Evolutionary conservation across 108 stramenopile species (phyloP).

Genomic region (Skeletonema tropicum): DNA sequence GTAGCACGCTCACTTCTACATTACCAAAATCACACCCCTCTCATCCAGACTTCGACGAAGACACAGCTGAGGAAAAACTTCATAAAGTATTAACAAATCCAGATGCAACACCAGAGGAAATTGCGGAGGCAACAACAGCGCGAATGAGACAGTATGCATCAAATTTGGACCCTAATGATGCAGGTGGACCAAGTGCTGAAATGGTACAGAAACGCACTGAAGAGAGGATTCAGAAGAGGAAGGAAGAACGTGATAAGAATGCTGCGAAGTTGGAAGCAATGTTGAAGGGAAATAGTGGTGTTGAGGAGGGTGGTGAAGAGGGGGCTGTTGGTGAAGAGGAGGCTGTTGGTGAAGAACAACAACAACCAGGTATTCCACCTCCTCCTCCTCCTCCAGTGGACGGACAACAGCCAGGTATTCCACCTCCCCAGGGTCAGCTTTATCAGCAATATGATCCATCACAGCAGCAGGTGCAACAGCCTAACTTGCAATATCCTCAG

Average conservation of each 20-base stretch:
- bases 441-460: constrained; percentile 9
- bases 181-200: neutral
- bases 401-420: neutral
- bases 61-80: neutral
- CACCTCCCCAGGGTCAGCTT: neutral
- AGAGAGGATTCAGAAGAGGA: neutral
- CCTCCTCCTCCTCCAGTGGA: constrained; percentile 4
- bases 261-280: neutral
- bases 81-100: neutral
- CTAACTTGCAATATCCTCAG: neutral
- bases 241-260: neutral
- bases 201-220: neutral
- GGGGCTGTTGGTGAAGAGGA: neutral
- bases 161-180: neutral
- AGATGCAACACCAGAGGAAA: neutral
- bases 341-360: neutral
- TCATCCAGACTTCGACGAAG: neutral
- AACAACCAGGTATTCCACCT: neutral
- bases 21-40: constrained; percentile 5
- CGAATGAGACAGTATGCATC: constrained; percentile 1
- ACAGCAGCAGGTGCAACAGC: neutral
- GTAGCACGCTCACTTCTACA: neutral
- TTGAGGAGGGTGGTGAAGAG: neutral
- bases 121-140: neutral
- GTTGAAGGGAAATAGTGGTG: neutral